Conservation (phyloP, 1,139 yeast genomes). For the Zygotorulaspora mrakii region DNA sequence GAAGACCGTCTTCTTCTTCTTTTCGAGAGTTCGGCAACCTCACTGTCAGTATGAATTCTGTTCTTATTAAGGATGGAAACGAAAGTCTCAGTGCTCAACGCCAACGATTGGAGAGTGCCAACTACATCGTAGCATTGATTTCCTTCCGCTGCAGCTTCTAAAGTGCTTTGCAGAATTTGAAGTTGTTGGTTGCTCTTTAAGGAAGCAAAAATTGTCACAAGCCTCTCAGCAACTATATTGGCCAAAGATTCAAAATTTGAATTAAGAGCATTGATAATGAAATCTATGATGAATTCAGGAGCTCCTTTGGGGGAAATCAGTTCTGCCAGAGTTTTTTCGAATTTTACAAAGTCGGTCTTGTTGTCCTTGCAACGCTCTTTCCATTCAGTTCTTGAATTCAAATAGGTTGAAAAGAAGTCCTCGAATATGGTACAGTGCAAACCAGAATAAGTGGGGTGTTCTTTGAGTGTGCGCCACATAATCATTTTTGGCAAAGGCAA, state of each 20-base stretch:
- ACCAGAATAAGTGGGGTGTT: conserved; percentile 27
- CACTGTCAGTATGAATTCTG: conserved; percentile 43
- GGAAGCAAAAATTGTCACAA: conserved; percentile 51
- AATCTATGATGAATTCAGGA: conserved; percentile 53
- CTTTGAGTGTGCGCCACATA: conserved; percentile 36
- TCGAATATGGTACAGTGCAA: conserved; percentile 41
- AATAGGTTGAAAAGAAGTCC: conserved; percentile 40
- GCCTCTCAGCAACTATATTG: conserved; percentile 48
- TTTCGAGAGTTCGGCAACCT: conserved; percentile 49
- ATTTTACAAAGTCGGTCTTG: conserved; percentile 47
- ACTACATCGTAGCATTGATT: conserved; percentile 51
- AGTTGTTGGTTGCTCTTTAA: conserved; percentile 58
- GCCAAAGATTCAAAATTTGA: conserved; percentile 50
- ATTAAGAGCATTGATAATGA: conserved; percentile 53
- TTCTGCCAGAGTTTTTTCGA: conserved; percentile 54
- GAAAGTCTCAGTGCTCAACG: conserved; percentile 45
- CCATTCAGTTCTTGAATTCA: conserved; percentile 45
- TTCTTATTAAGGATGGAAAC: conserved; percentile 48
- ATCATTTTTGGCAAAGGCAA: conserved; percentile 46
- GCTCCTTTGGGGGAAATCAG: conserved; percentile 59
- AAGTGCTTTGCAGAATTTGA: conserved; percentile 52
- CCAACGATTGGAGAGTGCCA: conserved; percentile 49
- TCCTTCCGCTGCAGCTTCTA: conserved; percentile 51
- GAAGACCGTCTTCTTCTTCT: conserved; percentile 75
- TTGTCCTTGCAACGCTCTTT: conserved; percentile 44